Percentiles rank a stretch among this genome's conserved stretches.
Conservation (phyloP, 305 asterid genomes). For the Stenogyne calaminthoides region DNA sequence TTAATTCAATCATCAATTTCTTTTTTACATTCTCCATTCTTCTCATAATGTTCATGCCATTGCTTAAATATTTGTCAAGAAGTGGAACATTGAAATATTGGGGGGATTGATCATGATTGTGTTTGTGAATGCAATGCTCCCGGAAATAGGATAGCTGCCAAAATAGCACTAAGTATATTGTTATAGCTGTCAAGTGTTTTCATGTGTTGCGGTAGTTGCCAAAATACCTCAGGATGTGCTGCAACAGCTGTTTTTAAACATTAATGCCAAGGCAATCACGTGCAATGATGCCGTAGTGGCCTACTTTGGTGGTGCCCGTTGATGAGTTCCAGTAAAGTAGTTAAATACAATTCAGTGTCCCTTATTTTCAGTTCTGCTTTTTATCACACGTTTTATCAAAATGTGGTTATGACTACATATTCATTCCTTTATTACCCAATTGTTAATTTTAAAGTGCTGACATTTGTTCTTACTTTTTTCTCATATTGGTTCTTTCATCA, state of each 20-base stretch:
- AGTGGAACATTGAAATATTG: not conserved
- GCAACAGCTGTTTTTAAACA: constrained; percentile 13
- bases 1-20: not conserved
- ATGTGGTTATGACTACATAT: not conserved
- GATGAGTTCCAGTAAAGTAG: not conserved
- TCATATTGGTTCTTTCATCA: constrained; percentile 27
- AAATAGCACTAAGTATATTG: constrained; percentile 13
- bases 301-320: constrained; percentile 14
- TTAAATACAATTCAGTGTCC: constrained; percentile 5
- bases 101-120: constrained; percentile 27
- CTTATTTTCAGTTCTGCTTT: too few relatives aligned
- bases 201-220: constrained; percentile 28
- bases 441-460: not conserved
- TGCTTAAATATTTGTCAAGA: constrained; percentile 1
- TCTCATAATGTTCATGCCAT: constrained; percentile 16
- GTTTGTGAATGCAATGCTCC: constrained; percentile 24
- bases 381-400: constrained; percentile 12
- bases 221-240: constrained; percentile 21
- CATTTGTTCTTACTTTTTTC: constrained; percentile 12
- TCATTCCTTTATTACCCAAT: constrained; percentile 14
- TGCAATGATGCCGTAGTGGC: constrained; percentile 22
- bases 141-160: constrained; percentile 20
- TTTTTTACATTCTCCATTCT: not conserved
- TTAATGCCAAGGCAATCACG: not conserved
- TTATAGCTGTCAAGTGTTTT: constrained; percentile 28